Percentiles rank a stretch among this genome's conserved stretches.
phyloP scores from a whole-genome alignment of 805 yeast genomes.

The Candida khao-thaluensis region DNA sequence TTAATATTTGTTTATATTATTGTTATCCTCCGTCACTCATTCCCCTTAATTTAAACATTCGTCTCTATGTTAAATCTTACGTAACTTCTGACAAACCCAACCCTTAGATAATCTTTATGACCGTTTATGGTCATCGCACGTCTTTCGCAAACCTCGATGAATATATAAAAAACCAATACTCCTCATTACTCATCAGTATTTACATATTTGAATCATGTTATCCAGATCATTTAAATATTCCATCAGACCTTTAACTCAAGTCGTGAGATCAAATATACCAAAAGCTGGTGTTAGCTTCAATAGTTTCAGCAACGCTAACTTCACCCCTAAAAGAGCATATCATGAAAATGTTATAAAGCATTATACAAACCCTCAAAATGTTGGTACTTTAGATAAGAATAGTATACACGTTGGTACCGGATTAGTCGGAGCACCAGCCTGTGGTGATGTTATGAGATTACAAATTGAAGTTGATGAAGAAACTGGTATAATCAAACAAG shows the following conservation, averaged over 20 bases:
- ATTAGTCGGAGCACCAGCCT: constrained; percentile 97
- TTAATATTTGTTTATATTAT: too few relatives aligned
- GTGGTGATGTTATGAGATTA: constrained; percentile 98
- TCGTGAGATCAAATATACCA: constrained; percentile 12
- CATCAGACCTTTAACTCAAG: constrained; percentile 3
- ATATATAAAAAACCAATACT: too few relatives aligned
- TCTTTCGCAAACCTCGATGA: constrained; percentile 1
- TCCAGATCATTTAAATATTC: constrained; percentile 21
- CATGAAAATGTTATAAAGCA: constrained; percentile 95
- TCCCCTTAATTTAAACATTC: too few relatives aligned
- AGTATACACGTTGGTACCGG: constrained; percentile 88
- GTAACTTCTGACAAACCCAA: too few relatives aligned
- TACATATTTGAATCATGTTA: constrained; percentile 21
- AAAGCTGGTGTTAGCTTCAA: not conserved
- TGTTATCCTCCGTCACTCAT: too few relatives aligned
- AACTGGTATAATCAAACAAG: constrained; percentile 90
- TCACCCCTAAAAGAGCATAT: constrained; percentile 43
- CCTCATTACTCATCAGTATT: too few relatives aligned
- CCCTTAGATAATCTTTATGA: too few relatives aligned
- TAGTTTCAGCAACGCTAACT: not conserved
- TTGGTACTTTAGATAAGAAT: constrained; percentile 84
- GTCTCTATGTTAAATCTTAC: too few relatives aligned
- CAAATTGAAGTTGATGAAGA: constrained; percentile 91
- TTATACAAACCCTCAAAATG: constrained; percentile 94
- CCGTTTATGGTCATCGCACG: not conserved